These are phyloP conservation scores for Papiliotrema laurentii DNA, from an alignment of 1,284 basidiomycete species.

Conservation along the genomic window DNA sequence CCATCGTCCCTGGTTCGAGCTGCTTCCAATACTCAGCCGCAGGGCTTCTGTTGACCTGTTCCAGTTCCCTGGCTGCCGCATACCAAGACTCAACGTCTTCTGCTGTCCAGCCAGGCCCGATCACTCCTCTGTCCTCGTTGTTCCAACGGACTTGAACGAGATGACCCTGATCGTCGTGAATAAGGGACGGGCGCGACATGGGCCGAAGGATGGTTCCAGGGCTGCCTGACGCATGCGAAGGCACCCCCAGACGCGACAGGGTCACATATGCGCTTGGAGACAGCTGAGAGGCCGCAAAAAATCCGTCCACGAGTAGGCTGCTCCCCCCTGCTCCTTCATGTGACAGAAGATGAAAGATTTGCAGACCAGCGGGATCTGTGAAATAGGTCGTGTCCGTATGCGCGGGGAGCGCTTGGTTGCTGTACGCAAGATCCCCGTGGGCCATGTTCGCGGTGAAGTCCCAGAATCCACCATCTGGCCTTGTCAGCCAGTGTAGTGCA, in stretches of 20 bases:
- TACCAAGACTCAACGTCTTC: constrained; percentile 74
- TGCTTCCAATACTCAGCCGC: constrained; percentile 91
- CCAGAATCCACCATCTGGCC: constrained; percentile 85
- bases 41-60: constrained; percentile 66
- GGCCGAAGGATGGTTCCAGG: constrained; percentile 61
- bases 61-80: constrained; percentile 72
- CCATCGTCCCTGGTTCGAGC: constrained; percentile 74
- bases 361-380: constrained; percentile 86
- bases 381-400: constrained; percentile 97
- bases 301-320: constrained; percentile 89
- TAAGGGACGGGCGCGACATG: constrained; percentile 54
- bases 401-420: constrained; percentile 76
- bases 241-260: constrained; percentile 66
- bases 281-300: constrained; percentile 79
- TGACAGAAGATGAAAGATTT: constrained; percentile 89
- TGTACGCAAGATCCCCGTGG: constrained; percentile 86
- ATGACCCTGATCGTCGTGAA: constrained; percentile 62
- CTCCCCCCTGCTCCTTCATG: constrained; percentile 82
- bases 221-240: constrained; percentile 86
- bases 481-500: constrained; percentile 7
- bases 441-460: constrained; percentile 90
- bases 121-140: constrained; percentile 84
- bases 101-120: constrained; percentile 57
- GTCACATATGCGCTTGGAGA: constrained; percentile 68
- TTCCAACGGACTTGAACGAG: constrained; percentile 86